These are phyloP conservation scores for Macrophomina tecta DNA, from an alignment of 2,329 filamentous ascomycete species.

Conservation along the genomic window DNA sequence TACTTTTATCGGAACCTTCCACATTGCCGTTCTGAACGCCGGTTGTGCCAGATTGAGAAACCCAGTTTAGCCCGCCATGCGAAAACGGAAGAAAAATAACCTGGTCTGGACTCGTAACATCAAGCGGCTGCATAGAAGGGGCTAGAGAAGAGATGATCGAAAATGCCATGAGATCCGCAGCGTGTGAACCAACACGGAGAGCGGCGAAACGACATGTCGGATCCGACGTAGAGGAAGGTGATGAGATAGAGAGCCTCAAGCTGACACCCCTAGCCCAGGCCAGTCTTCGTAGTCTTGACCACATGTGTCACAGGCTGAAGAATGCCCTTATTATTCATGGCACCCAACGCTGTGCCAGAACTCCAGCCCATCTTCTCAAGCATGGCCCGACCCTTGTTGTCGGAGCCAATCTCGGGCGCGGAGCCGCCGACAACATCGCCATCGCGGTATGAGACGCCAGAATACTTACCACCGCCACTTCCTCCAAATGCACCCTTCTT, in stretches of 20 bases:
- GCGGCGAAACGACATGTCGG: no score
- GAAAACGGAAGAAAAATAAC: no score
- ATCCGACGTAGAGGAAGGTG: no score
- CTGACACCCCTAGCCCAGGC: conserved; percentile 65
- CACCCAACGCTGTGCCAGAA: conserved; percentile 81
- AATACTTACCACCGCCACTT: conserved; percentile 42
- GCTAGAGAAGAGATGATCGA: no score
- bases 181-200: no score
- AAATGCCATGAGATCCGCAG: no score
- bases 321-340: conserved; percentile 84
- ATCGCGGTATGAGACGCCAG: conserved; percentile 70
- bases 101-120: no score
- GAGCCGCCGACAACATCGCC: conserved; percentile 87
- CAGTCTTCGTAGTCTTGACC: conserved; percentile 84
- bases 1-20: no score
- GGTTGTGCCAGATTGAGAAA: no score
- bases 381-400: conserved; percentile 85
- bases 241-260: not conserved
- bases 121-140: no score
- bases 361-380: conserved; percentile 98
- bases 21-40: no score
- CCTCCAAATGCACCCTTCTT: conserved; percentile 36
- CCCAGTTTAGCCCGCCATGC: no score
- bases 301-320: conserved; percentile 83
- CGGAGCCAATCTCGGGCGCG: conserved; percentile 80